Conservation (phyloP, 2,329 filamentous ascomycete genomes). For the Thielaviopsis punctulata region DNA sequence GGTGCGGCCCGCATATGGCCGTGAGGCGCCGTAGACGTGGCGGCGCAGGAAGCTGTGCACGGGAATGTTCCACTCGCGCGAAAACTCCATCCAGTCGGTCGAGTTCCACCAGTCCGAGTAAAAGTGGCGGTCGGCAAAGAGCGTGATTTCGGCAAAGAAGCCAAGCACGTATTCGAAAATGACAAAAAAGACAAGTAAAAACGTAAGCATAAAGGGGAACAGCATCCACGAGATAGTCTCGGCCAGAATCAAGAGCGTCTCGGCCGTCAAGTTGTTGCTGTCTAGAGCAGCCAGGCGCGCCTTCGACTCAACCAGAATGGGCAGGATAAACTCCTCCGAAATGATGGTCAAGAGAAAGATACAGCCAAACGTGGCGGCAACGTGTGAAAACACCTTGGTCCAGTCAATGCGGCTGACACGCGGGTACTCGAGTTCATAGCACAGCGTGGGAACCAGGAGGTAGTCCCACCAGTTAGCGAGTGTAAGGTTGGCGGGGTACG, state of each 20-base stretch:
- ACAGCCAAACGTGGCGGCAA: constrained; percentile 80
- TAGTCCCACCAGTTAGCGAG: constrained; percentile 71
- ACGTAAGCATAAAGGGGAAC: constrained; percentile 94
- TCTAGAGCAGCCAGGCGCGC: constrained; percentile 23
- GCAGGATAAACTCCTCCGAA: constrained; percentile 89
- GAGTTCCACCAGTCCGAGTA: constrained; percentile 67
- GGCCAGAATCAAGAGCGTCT: constrained; percentile 62
- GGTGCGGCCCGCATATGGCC: constrained; percentile 56
- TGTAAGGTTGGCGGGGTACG: constrained; percentile 80
- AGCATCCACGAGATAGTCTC: constrained; percentile 84
- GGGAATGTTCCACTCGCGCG: constrained; percentile 91
- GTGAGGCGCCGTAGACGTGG: constrained; percentile 78
- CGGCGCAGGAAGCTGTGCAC: constrained; percentile 89
- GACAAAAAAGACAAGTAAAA: constrained; percentile 88
- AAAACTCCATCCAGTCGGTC: constrained; percentile 90
- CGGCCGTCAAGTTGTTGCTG: constrained; percentile 21
- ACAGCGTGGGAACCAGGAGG: constrained; percentile 81
- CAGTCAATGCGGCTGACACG: constrained; percentile 59
- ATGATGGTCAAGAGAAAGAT: constrained; percentile 87
- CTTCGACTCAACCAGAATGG: constrained; percentile 61
- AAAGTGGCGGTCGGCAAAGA: constrained; percentile 87
- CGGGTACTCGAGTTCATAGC: constrained; percentile 95
- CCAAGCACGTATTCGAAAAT: constrained; percentile 96
- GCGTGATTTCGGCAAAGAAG: constrained; percentile 84
- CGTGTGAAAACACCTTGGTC: constrained; percentile 68